Evolutionary conservation across 2,329 filamentous ascomycete species (phyloP), one percentile per base, ranked within the genome.

Genomic region (Colletotrichum simmondsii): DNA sequence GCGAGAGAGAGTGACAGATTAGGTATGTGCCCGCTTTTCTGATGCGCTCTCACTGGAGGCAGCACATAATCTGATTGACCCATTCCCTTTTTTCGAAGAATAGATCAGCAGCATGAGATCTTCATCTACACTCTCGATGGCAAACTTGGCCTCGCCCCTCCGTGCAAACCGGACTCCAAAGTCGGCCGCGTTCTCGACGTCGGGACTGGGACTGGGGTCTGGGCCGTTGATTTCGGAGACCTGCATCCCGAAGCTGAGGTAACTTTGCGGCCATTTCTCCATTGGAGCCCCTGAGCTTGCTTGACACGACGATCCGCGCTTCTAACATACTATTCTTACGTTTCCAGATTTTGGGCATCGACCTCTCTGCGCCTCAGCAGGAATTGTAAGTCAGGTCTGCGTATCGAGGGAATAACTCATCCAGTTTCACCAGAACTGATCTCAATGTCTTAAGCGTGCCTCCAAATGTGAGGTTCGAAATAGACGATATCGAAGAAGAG

Each of bases 241-340:
- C 66, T 76, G 8, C 77, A 81, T 24, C 80, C 81, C 1, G 75
- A 80, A 12, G 73, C 81, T 14, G 65, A 80, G 72, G 80, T 75
- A 65, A 54, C 58, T 53, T 49, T 35, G 32, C 19, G 3, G 19
- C 42, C 42, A 5, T 7, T 49, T n/a, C 42, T n/a, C 19, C 16
- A 3, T n/a, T n/a, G 19, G 0, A 42, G 2, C 19, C 19, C 8
- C 42, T 22, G 19, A n/a, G 11, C 42, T n/a, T n/a, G 19, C 19
- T 10, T 8, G 7, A n/a, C 42, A 2, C 4, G 19, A n/a, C 7
- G 16, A n/a, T 19, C 8, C 42, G 19, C 42, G 19, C 4, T 10
- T 49, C 42, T 49, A 49, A n/a, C 42, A 49, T 10, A n/a, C 42
- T 8, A 8, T n/a, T n/a, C 7, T 42, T 49, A n/a, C 16, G 37